Evolutionary conservation across 1,284 basidiomycete species (phyloP).

Genomic region (Agroathelia rolfsii): DNA sequence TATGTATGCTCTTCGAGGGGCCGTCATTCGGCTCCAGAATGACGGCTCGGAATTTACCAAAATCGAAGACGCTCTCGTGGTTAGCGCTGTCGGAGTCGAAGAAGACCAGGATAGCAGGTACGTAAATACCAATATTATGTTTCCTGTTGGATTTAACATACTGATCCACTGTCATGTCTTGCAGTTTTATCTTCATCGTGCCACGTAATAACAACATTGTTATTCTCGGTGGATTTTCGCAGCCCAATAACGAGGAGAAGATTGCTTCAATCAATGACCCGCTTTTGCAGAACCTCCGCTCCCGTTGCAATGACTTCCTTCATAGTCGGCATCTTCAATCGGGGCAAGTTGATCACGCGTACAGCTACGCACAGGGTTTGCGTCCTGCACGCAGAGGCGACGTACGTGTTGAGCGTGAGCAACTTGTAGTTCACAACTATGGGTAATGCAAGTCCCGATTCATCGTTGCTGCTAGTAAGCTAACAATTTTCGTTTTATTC

Average conservation of each 20-base stretch:
- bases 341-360: constrained; percentile 21
- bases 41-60: constrained; percentile 26
- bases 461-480: too few relatives aligned
- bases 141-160: too few relatives aligned
- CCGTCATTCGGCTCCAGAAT: constrained; percentile 27
- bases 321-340: constrained; percentile 22
- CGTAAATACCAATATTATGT: too few relatives aligned
- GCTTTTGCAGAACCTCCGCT: constrained; percentile 24
- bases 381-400: constrained; percentile 23
- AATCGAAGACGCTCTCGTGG: constrained; percentile 23
- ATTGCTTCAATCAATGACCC: constrained; percentile 25
- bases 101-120: constrained; percentile 19
- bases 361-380: constrained; percentile 24
- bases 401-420: constrained; percentile 27
- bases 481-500: too few relatives aligned
- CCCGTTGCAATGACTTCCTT: constrained; percentile 23
- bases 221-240: constrained; percentile 22
- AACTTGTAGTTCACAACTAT: constrained; percentile 25
- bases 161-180: too few relatives aligned
- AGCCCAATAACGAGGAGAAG: constrained; percentile 19
- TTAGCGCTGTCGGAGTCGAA: constrained; percentile 17
- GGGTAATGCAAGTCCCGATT: constrained; percentile 25
- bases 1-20: constrained; percentile 28
- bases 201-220: constrained; percentile 24
- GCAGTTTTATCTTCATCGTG: constrained; percentile 27